Base-by-base conservation (phyloP, 2,329 filamentous ascomycete species). In the Botrytis galanthina region DNA sequence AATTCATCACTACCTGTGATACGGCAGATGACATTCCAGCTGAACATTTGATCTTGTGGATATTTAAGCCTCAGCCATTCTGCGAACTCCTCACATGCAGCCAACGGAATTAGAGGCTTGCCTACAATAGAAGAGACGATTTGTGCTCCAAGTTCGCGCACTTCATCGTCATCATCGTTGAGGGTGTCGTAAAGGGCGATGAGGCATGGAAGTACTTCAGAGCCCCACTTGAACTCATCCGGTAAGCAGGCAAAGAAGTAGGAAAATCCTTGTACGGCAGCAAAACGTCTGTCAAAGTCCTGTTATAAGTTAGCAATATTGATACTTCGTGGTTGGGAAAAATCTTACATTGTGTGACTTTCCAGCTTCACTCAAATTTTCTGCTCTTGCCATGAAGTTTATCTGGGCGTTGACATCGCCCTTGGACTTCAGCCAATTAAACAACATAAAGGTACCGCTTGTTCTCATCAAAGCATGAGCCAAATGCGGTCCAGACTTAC, bases 111-210 rank as follows among this genome's bases (percentile, higher is more conserved):
- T 16, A 78, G 84, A 84, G 4, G 87, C 85, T 75, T 87, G 84
- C 48, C 87, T 82, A 48, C 86, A 84, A 87, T 82, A 5, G 76
- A 75, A 39, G 74, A 78, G 32, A 51, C 78, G 44, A 74, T 70
- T 18, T 62, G 54, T 71, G 39, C 81, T 78, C 32, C 71, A 1
- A 88, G 81, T 48, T 91, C 87, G 62, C 95, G 89, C 75, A 98
- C 88, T 73, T 98, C 94, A 75, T 97, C 93, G 80, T 98, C 95
- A 80, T 98, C 95, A 80, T 98, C 96, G 79, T 93, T 92, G 7
- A 97, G 86, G 63, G 90, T 85, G 80, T 94, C 91, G 81, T 96
- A 95, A 1, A 95, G 83, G 5, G 91, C 85, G 8, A 94, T 81
- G 70, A 92, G 87, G 44, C 88, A 84, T 1, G 88, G 84, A 1